Evolutionary conservation across 192 early-diverging fungal species (phyloP), one percentile per base, ranked within the genome.

Genomic region (Podila clonocystis): DNA sequence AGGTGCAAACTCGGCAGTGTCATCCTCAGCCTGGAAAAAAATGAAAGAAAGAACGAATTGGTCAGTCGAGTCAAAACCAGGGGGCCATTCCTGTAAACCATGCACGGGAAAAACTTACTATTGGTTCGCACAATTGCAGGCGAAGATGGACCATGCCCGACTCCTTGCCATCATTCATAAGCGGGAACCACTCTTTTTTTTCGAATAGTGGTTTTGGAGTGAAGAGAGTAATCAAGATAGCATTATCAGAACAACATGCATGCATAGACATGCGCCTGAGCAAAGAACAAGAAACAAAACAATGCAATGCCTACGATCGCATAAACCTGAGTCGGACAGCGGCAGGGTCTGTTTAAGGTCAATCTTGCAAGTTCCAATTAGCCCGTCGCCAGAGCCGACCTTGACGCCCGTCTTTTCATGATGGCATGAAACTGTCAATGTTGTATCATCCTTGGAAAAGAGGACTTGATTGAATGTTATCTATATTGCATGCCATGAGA

Each of bases 361-460:
- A 38, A 80, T 68, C 34, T 73, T 63, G 58, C 77, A 80, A 38
- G 49, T 80, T 34, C 77, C 77, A 52, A 80, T 80, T 22, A 80
- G 62, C 4, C 71, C 70, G 63, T 79, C 76, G 28, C 60, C 58
- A 8, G 65, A 67, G n/a, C 77, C 77, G 20, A 75, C 5, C 31
- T 60, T 80, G 61, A 73, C 71, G 0, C 77, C 77, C 33, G 76
- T 68, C 66, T 73, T 72, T 31, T 80, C 71, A 49, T 80, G 70
- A 24, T 52, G 48, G 30, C 77, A 80, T 17, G 31, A 68, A 0
- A 80, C 64, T 7, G 36, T 73, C 22, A 80, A 55, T 6, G 70
- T 80, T 31, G 77, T 69, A 3, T 72, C 62, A 30, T 68, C 67
- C 3, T 30, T 31, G 5, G 77, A 65, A 19, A 31, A 11, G 9